A percentile compares a stretch with the other conserved stretches of the same genome.
Evolutionary conservation across 192 early-diverging fungal genomes (phyloP).

Genomic region (Coemansia sp.): DNA sequence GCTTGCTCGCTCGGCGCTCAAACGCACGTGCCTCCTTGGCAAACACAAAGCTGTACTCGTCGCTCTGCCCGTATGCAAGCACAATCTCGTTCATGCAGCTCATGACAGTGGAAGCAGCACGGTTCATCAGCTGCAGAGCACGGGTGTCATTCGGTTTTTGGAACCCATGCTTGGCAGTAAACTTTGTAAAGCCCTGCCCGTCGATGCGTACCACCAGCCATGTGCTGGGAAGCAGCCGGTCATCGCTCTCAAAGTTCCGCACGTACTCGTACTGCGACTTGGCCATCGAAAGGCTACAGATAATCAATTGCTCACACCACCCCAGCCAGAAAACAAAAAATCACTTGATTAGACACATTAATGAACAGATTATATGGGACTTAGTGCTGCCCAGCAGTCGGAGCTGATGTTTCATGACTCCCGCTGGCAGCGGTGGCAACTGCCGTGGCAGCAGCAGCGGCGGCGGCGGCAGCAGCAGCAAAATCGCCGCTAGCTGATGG

Average conservation of each 20-base stretch:
- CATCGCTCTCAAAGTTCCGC: conserved; percentile 78
- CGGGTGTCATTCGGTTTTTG: conserved; percentile 75
- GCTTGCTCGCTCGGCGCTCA: conserved; percentile 76
- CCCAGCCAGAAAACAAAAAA: no score
- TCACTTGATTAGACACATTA: no score
- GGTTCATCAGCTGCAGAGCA: conserved; percentile 80
- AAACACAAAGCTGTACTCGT: conserved; percentile 88
- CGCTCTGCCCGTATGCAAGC: conserved; percentile 88
- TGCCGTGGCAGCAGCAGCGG: no score
- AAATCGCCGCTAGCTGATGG: conserved; percentile 6
- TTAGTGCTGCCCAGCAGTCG: no score
- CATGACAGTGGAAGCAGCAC: conserved; percentile 77
- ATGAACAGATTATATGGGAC: no score
- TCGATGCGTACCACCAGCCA: conserved; percentile 92
- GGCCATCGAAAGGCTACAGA: no score
- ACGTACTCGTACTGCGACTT: conserved; percentile 93
- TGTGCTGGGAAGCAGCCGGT: conserved; percentile 76
- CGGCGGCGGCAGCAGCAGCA: not conserved
- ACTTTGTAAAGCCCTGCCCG: conserved; percentile 86
- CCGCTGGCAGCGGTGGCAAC: no score
- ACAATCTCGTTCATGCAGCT: conserved; percentile 73
- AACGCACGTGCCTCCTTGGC: conserved; percentile 62
- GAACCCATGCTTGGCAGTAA: conserved; percentile 73
- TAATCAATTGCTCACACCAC: no score
- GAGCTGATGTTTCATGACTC: no score